Percentiles rank a stretch among this genome's conserved stretches.
Conservation (phyloP, 2,329 filamentous ascomycete species). For the Aspergillus glaucus region DNA sequence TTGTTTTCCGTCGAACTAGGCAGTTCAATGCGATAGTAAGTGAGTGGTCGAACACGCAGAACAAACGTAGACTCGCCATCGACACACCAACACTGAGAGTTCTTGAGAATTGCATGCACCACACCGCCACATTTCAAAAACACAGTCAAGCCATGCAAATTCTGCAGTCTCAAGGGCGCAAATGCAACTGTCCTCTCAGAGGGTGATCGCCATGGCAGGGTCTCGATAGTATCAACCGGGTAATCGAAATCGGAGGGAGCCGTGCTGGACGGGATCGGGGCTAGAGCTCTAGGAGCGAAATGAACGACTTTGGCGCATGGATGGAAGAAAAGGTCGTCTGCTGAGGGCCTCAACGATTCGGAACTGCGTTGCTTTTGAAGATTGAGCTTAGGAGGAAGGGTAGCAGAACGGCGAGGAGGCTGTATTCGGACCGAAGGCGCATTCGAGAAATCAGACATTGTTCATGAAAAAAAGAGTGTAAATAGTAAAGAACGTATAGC, state of each 20-base stretch:
- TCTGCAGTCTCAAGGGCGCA: conserved; percentile 77
- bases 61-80: conserved; percentile 79
- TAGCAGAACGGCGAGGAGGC: conserved; percentile 29
- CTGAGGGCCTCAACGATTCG: conserved; percentile 22
- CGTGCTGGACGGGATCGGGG: conserved; percentile 38
- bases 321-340: conserved; percentile 60
- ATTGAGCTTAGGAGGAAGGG: conserved; percentile 31
- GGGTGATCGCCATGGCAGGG: conserved; percentile 66
- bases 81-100: conserved; percentile 91
- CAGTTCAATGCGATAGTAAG: conserved; percentile 87
- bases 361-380: conserved; percentile 22
- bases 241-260: conserved; percentile 40
- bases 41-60: conserved; percentile 73
- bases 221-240: conserved; percentile 51
- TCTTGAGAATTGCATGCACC: conserved; percentile 78
- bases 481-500: conserved; percentile 1
- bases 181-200: conserved; percentile 76
- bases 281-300: conserved; percentile 46
- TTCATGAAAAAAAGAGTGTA: conserved; percentile 9
- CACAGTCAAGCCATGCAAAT: conserved; percentile 75
- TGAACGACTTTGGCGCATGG: conserved; percentile 65
- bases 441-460: conserved; percentile 28
- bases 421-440: conserved; percentile 21
- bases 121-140: conserved; percentile 82
- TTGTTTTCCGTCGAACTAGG: conserved; percentile 61